Base-by-base conservation (phyloP, 352 stramenopile species). In the Albugo laibachii region DNA sequence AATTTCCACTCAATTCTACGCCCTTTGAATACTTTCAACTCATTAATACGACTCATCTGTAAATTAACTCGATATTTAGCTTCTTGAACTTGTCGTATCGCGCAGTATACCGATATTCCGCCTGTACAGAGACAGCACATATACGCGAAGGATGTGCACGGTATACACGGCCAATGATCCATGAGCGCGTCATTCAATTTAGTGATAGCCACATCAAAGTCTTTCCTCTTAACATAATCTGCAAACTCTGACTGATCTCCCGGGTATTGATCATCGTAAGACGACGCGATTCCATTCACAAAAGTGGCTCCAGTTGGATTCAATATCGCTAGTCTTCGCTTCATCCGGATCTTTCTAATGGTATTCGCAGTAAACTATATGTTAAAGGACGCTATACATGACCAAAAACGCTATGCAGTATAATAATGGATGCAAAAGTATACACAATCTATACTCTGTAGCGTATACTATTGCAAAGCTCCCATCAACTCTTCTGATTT, bases 161-260 rank as follows among this genome's bases (percentile, higher is more conserved):
- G 78, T 49, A 91, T 38, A 55, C 78, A 91, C 13, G 78, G 78
- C 78, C 78, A 91, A 53, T 86, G 72, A 55, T 91, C 78, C 47
- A 69, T 41, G 18, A 91, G 58, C 31, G 78, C 78, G 54, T 86
- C 71, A 53, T 91, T 91, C 54, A 91, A 75, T 50, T 73, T 80
- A 38, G 49, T 56, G 36, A 87, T 53, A 18, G 63, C 73, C 41
- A 62, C 54, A 19, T 62, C 48, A 52, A 87, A 91, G 36, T 91
- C 78, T 15, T 76, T 68, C 21, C 41, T 47, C 12, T 69, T 66
- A 65, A 91, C 69, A 48, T 73, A 49, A 41, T 46, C 47, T 18
- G 51, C 61, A 16, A 82, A 51, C 21, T 40, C 54, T 48, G 55
- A 56, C 49, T 59, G 59, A 24, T 56, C 49, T n/a, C 61, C 51